phyloP scores from a whole-genome alignment of 2,329 filamentous ascomycete genomes.

The Dactylonectria estremocensis region DNA sequence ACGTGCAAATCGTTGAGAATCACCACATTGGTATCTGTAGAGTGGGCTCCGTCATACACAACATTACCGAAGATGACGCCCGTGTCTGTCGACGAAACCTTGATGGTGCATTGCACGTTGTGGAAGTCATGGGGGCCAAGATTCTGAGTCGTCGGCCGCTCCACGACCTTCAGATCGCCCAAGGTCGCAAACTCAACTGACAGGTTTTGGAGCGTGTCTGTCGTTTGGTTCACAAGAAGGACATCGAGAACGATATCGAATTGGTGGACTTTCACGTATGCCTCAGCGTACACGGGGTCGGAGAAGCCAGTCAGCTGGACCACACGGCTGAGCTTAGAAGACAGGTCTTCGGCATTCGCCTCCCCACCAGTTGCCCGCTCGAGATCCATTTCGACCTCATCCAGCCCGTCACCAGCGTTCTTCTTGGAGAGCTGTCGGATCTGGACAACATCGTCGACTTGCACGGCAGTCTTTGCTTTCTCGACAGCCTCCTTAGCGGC shows the following conservation, averaged over 20 bases:
- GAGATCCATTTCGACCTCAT: slow-evolving; percentile 90
- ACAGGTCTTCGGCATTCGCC: slow-evolving; percentile 84
- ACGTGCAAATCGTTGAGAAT: slow-evolving; percentile 98
- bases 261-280: slow-evolving; percentile 98
- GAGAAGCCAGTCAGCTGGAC: slow-evolving; percentile 99
- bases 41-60: slow-evolving; percentile 94
- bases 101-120: slow-evolving; percentile 98
- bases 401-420: slow-evolving; percentile 83
- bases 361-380: slow-evolving; percentile 96
- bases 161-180: slow-evolving; percentile 97
- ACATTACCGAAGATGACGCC: slow-evolving; percentile 99
- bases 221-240: slow-evolving; percentile 96
- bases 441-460: slow-evolving; percentile 94
- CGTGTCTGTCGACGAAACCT: slow-evolving; percentile 97
- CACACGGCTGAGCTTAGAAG: slow-evolving; percentile 94
- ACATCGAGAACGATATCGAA: slow-evolving; percentile 99
- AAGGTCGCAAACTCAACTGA: slow-evolving; percentile 99
- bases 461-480: slow-evolving; percentile 93
- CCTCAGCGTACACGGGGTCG: slow-evolving; percentile 98
- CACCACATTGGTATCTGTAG: slow-evolving; percentile 94
- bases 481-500: slow-evolving; percentile 94
- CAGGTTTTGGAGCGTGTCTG: slow-evolving; percentile 95
- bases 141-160: slow-evolving; percentile 96
- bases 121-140: slow-evolving; percentile 96
- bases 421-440: slow-evolving; percentile 96